Percentiles rank a stretch among this genome's conserved stretches.
These are phyloP conservation scores for Barnettozyma hawaiiensis DNA, from an alignment of 1,139 yeast species.

Conservation along the genomic window DNA sequence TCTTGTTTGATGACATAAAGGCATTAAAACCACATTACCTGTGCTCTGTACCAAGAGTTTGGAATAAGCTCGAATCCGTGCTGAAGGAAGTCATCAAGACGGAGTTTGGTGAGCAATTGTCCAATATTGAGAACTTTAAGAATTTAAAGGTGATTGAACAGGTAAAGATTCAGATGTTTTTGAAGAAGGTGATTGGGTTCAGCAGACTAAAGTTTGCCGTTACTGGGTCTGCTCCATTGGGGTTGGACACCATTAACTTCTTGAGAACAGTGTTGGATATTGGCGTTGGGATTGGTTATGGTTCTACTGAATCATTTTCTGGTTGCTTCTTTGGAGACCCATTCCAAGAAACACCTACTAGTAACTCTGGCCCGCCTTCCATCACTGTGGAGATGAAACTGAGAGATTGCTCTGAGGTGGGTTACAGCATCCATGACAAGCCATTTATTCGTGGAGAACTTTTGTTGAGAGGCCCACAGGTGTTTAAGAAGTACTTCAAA, in stretches of 20 bases:
- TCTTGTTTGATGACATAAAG: slow-evolving; percentile 48
- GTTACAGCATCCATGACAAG: slow-evolving; percentile 44
- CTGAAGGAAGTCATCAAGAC: slow-evolving; percentile 26
- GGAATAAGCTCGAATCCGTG: slow-evolving; percentile 48
- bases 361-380: slow-evolving; percentile 48
- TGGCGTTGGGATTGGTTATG: slow-evolving; percentile 51
- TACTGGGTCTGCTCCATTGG: slow-evolving; percentile 62
- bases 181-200: slow-evolving; percentile 46
- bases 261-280: slow-evolving; percentile 46
- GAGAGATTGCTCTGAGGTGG: slow-evolving; percentile 53
- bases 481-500: slow-evolving; percentile 51
- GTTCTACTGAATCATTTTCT: slow-evolving; percentile 60
- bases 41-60: slow-evolving; percentile 57
- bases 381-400: slow-evolving; percentile 45
- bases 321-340: slow-evolving; percentile 41
- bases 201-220: slow-evolving; percentile 37
- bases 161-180: slow-evolving; percentile 28
- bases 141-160: slow-evolving; percentile 14
- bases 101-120: slow-evolving; percentile 21
- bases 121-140: not conserved
- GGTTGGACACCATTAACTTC: slow-evolving; percentile 45
- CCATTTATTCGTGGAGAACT: slow-evolving; percentile 46
- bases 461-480: slow-evolving; percentile 53
- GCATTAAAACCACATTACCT: slow-evolving; percentile 44
- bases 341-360: slow-evolving; percentile 41